Evolutionary conservation across 768 basidiomycete species (phyloP).

Genomic region (Nevesoporus exiguus): DNA sequence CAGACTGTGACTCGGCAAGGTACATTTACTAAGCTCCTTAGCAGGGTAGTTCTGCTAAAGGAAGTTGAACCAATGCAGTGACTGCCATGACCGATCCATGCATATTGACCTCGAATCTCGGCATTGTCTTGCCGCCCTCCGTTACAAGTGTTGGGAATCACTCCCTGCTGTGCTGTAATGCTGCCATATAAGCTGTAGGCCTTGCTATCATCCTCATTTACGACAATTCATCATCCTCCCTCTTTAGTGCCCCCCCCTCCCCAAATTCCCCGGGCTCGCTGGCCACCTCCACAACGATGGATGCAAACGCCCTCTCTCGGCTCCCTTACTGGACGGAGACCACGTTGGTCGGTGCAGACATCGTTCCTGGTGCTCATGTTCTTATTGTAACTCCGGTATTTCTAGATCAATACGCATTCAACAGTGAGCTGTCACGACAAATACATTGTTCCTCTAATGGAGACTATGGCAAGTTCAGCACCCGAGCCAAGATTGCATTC

Average conservation of each 20-base stretch:
- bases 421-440: background rate
- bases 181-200: slow-evolving; percentile 20
- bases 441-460: slow-evolving; percentile 3
- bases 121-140: slow-evolving; percentile 1
- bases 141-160: background rate
- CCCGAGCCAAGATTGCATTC: background rate
- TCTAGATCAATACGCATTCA: slow-evolving; percentile 9
- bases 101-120: background rate
- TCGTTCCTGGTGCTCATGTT: background rate
- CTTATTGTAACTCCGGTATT: background rate
- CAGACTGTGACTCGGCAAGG: background rate
- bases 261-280: background rate
- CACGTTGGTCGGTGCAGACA: slow-evolving; percentile 9
- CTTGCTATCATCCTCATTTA: background rate
- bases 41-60: background rate
- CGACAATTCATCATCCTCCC: slow-evolving; percentile 3
- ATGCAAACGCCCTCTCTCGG: background rate
- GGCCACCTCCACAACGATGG: slow-evolving; percentile 4
- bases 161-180: slow-evolving; percentile 18
- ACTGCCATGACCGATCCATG: background rate
- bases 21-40: background rate
- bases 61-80: background rate
- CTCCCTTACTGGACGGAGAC: background rate
- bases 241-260: background rate
- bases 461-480: background rate